phyloP scores from a whole-genome alignment of 2,329 filamentous ascomycete genomes.

The Botrytis porri region DNA sequence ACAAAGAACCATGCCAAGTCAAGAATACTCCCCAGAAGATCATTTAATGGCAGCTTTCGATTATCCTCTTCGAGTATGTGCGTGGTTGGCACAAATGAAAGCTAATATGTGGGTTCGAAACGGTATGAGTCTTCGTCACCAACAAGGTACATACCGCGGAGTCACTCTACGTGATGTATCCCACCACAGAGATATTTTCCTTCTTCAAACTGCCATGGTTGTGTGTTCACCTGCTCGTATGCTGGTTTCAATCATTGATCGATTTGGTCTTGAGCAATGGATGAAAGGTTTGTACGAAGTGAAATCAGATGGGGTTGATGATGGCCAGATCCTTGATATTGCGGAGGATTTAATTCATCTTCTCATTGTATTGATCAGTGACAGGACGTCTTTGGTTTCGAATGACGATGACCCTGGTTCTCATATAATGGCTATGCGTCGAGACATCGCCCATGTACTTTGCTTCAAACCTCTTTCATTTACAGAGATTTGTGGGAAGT shows the following conservation, averaged over 20 bases:
- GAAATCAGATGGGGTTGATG: conserved; percentile 74
- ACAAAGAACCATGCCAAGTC: conserved; percentile 51
- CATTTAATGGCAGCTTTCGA: conserved; percentile 86
- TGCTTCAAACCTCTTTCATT: conserved; percentile 97
- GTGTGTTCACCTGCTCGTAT: conserved; percentile 80
- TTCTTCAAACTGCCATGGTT: conserved; percentile 87
- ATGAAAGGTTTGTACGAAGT: conserved; percentile 76
- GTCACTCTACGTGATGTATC: conserved; percentile 87
- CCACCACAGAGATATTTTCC: conserved; percentile 90
- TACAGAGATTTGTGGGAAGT: conserved; percentile 80
- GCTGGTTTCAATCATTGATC: conserved; percentile 84
- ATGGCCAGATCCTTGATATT: conserved; percentile 83
- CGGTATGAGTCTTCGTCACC: conserved; percentile 90
- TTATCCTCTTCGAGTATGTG: conserved; percentile 87
- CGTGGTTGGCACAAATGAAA: conserved; percentile 97
- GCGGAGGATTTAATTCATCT: conserved; percentile 95
- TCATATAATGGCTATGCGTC: conserved; percentile 69
- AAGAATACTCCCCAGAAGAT: conserved; percentile 65
- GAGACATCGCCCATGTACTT: conserved; percentile 88
- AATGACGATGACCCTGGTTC: conserved; percentile 62
- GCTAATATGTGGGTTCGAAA: conserved; percentile 98
- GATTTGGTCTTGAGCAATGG: conserved; percentile 86
- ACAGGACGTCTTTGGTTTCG: conserved; percentile 76
- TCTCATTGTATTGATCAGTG: conserved; percentile 84
- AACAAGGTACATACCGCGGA: conserved; percentile 89